Evolutionary conservation across 176 grass and related monocot genomes (phyloP).

Genomic region (Zea mays): Zm-B73-REFERENCE-NAM-5.0 NC_050101.1:167993001-167993500

Average conservation of each 20-base stretch:
- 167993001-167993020: slow-evolving; percentile 27
- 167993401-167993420: slow-evolving; percentile 27
- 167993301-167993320: slow-evolving; percentile 40
- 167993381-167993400: slow-evolving; percentile 11
- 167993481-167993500: background rate
- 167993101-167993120: background rate
- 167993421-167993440: slow-evolving; percentile 42
- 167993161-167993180: background rate
- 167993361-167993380: background rate
- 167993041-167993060: slow-evolving; percentile 20
- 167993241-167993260: slow-evolving; percentile 19
- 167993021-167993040: background rate
- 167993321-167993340: slow-evolving; percentile 50
- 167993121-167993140: background rate
- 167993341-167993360: slow-evolving; percentile 21
- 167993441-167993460: slow-evolving; percentile 33
- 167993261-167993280: slow-evolving; percentile 42
- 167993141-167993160: background rate
- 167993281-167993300: slow-evolving; percentile 46
- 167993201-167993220: no score
- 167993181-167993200: background rate
- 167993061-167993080: background rate
- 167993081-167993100: background rate
- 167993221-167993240: background rate
- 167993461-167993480: slow-evolving; percentile 34